Evolutionary conservation across 139 green algal genomes (phyloP), one percentile per base, ranked within the genome.

Genomic region (Tetraselmis chui): DNA sequence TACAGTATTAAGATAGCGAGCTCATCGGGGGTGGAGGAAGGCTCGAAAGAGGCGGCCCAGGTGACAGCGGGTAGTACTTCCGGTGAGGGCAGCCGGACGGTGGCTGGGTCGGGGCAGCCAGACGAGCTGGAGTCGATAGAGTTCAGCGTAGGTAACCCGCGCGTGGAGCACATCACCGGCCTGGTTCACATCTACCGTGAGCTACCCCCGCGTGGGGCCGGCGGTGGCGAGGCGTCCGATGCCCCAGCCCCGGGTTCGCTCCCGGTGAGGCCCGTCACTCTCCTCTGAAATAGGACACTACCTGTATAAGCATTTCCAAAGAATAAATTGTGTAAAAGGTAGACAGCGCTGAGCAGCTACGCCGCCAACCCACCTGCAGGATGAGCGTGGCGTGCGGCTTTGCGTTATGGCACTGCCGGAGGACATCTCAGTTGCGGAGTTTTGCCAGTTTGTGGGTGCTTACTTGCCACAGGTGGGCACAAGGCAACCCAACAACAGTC

Each of bases 381-480:
- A 82, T 0, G 83, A 77, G 1, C 85, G 78, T 26, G 88, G 82
- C 59, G 67, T 84, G 26, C 87, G 85, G 31, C 80, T 97, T 29
- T 97, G 93, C 77, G 93, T 95, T 76, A 86, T 98, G 78, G 92
- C 93, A 0, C 88, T 98, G 18, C 96, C 96, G 0, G 79, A 87
- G 0, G 91, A 97, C 86, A 94, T 99, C 89, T 90, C 92, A 0
- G 91, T 98, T 26, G 87, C 93, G 1, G 93, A 98, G 45, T 96
- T 98, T 79, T 98, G 94, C 81, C 88, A 89, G 28, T 98, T 98
- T 82, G 87, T 94, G 23, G 94, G 93, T 0, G 90, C 86, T 0
- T 94, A 96, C 88, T 88, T 98, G 32, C 76, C 83, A 24, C 76
- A 89, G 5, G 82, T 94, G 23, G 29, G 76, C 76, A 59, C 76